Evolutionary conservation across 2,329 filamentous ascomycete genomes (phyloP), one percentile per base, ranked within the genome.

Genomic region (Colletotrichum sp.): DNA sequence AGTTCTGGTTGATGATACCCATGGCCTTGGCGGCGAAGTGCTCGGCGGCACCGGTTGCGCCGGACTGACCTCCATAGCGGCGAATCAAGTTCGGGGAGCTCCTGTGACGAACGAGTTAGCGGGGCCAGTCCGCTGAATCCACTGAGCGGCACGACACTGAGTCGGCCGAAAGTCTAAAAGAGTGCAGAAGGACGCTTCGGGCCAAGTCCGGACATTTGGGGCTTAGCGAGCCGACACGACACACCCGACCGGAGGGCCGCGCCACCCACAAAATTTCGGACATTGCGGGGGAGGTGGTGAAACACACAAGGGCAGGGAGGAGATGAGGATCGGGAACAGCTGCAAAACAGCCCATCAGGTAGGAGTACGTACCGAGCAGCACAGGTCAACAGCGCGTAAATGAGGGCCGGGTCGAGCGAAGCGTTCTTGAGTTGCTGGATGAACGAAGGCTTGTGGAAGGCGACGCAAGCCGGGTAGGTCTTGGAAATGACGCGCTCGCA

Each of bases 381-480:
- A 64, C 88, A 90, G 64, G 90, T 90, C 79, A 92, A 84, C 39
- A 92, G 87, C 16, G 90, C 90, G 77, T 91, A 91, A 71, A 91
- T 87, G 78, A 92, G 89, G 64, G 89, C 89, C 34, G 88, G 85
- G 74, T 92, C 90, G 39, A 92, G 86, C 4, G 87, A 86, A 26
- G 86, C 87, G 79, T 86, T 90, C 85, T 92, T 92, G 67, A 92
- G 86, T 81, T 92, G 90, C 83, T 91, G 89, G 39, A 92, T 82
- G 82, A 92, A 92, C 4, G 90, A 90, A 9, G 90, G 90, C 84
- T 92, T 92, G 85, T 92, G 90, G 81, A 92, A 92, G 80, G 90
- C 90, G 57, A 92, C 90, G 81, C 90, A 92, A 77, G 90, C 90
- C 52, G 90, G 90, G 79, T 92, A 88, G 16, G 90, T 91, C 85